These are phyloP conservation scores for Aureobasidium sp. DNA, from an alignment of 2,329 filamentous ascomycete species.

Conservation along the genomic window DNA sequence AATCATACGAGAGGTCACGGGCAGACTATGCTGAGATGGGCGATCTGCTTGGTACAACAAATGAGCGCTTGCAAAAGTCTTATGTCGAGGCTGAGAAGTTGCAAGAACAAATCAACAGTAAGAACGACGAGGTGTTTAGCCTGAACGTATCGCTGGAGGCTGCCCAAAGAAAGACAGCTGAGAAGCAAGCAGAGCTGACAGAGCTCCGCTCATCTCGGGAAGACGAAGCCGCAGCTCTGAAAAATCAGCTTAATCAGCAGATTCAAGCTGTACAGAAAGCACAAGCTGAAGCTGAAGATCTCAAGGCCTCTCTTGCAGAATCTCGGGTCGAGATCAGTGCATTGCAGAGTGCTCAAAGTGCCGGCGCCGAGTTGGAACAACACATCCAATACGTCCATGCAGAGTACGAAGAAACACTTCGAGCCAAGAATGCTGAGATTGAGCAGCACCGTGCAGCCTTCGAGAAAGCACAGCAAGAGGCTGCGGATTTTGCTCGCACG, in stretches of 20 bases:
- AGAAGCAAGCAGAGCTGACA: background rate
- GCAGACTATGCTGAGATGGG: conserved; percentile 6
- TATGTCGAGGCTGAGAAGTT: background rate
- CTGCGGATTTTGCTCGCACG: background rate
- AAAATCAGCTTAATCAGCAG: background rate
- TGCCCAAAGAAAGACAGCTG: background rate
- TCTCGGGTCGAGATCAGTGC: background rate
- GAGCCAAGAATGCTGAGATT: conserved; percentile 15
- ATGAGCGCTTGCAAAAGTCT: conserved; percentile 6
- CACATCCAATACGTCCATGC: conserved; percentile 1
- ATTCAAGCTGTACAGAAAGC: background rate
- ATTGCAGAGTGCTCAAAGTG: background rate
- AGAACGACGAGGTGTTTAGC: background rate
- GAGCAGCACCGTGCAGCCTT: conserved; percentile 11
- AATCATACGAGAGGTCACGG: background rate
- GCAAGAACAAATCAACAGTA: background rate
- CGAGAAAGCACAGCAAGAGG: conserved; percentile 3
- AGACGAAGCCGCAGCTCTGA: background rate
- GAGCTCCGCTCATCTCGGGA: background rate
- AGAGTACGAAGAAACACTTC: conserved; percentile 8
- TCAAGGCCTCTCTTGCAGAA: background rate
- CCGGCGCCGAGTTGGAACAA: background rate
- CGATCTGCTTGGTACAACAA: background rate
- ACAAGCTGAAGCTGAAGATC: background rate
- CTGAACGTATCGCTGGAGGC: background rate